Evolutionary conservation across 129 eudicot genomes (phyloP), one percentile per base, ranked within the genome.

Genomic region (Ambrosia artemisiifolia): DNA sequence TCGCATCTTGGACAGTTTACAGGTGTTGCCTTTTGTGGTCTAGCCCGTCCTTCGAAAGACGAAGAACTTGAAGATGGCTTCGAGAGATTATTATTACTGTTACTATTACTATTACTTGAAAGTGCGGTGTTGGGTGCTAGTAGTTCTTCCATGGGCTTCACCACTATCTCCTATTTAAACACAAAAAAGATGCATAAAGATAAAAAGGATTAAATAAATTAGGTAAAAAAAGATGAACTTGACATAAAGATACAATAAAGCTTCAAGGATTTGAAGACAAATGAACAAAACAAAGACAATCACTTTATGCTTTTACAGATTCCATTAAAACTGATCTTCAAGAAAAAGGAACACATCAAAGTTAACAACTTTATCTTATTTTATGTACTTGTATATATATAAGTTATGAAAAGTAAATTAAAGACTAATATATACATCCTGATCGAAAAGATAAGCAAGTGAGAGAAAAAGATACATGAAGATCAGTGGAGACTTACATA

Each of bases 1-100:
- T 87, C 85, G 83, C 96, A 90, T 63, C 96, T 81, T 51, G 96
- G 96, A 77, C 96, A 90, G 73, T 90, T 87, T n/a, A 87, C 74
- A 6, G 84, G 82, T 65, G 83, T 79, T 10, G 83, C 89, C 49
- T 85, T 90, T 17, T 91, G 91, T 19, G 91, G 85, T 80, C 88
- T 85, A 9, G 35, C 70, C 61, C 71, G 84, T 66, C 87, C 85
- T 78, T 91, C 97, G 43, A 82, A 79, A 16, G 91, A 80, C 9
- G 88, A 71, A 56, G 80, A 78, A 16, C 81, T 72, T 47, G 85
- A 78, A 36, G 66, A 71, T 48, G 83, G 64, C 47, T 69, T 80
- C 65, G 83, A 72, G 18, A 80, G 79, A 43, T 56, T 63, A 13
- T 33, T 73, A 11, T 56, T 43, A 3, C 44, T 40, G 44, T 24